Evolutionary conservation across 768 basidiomycete genomes (phyloP).

Genomic region (Boletus rubescentipes): DNA sequence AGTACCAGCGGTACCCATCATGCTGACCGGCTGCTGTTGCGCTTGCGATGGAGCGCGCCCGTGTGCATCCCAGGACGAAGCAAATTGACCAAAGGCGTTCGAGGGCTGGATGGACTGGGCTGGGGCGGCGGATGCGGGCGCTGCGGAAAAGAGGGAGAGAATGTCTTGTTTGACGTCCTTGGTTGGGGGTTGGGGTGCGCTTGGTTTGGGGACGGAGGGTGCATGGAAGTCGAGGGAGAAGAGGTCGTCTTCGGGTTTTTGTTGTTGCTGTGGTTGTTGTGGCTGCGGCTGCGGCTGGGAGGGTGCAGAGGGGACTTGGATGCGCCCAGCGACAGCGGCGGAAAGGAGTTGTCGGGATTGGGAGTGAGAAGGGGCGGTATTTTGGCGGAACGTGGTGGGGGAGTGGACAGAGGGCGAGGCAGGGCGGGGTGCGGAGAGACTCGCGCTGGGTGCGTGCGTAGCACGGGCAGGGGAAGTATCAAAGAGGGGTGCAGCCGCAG

Average conservation of each 20-base stretch:
- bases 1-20: constrained; percentile 53
- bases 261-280: constrained; percentile 26
- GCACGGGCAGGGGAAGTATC: constrained; percentile 7
- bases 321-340: constrained; percentile 39
- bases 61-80: constrained; percentile 28
- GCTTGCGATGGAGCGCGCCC: not conserved
- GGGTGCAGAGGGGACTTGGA: constrained; percentile 8
- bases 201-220: constrained; percentile 36
- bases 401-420: constrained; percentile 29
- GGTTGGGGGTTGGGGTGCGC: constrained; percentile 38
- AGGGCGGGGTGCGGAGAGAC: constrained; percentile 27
- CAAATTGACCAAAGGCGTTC: constrained; percentile 39
- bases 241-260: constrained; percentile 57
- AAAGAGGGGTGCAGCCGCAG: not conserved
- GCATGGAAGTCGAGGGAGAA: constrained; percentile 87
- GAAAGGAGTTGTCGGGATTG: constrained; percentile 31
- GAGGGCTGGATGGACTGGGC: constrained; percentile 24
- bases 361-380: constrained; percentile 8
- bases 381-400: constrained; percentile 25
- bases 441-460: constrained; percentile 13
- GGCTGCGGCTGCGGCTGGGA: constrained; percentile 12
- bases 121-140: constrained; percentile 31
- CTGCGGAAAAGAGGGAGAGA: constrained; percentile 70
- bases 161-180: constrained; percentile 87
- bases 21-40: constrained; percentile 40